Evolutionary conservation across 768 basidiomycete genomes (phyloP).

Genomic region (Xerocomellus dryophilus): DNA sequence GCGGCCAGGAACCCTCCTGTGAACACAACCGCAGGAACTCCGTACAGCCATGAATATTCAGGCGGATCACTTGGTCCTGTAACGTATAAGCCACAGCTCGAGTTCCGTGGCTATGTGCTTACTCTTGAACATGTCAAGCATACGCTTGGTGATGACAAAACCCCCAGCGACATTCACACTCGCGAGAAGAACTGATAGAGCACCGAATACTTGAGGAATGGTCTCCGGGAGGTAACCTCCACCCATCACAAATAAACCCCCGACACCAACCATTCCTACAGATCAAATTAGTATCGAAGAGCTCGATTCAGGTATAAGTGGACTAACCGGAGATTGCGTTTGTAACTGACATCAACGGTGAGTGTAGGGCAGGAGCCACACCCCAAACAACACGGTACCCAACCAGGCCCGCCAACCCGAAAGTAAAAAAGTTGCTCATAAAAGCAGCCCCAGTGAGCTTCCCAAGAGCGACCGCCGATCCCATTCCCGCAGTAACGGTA

Average conservation of each 20-base stretch:
- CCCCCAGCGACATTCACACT: conserved; percentile 88
- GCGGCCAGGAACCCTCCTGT: conserved; percentile 80
- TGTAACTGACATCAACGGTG: conserved; percentile 88
- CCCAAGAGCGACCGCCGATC: conserved; percentile 65
- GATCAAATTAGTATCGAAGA: not conserved
- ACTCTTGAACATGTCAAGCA: conserved; percentile 94
- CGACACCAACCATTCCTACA: conserved; percentile 71
- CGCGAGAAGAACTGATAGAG: conserved; percentile 80
- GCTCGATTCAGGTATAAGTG: conserved; percentile 6
- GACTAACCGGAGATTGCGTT: conserved; percentile 78
- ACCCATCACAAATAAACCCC: conserved; percentile 89
- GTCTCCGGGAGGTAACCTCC: conserved; percentile 82
- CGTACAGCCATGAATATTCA: conserved; percentile 83
- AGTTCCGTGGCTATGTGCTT: conserved; percentile 15
- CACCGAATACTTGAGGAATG: conserved; percentile 74
- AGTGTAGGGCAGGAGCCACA: conserved; percentile 83
- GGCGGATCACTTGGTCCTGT: conserved; percentile 80
- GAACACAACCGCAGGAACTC: conserved; percentile 75
- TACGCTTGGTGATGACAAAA: conserved; percentile 86
- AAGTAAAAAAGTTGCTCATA: conserved; percentile 88
- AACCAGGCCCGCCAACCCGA: conserved; percentile 81
- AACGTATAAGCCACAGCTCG: conserved; percentile 2
- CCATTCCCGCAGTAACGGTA: conserved; percentile 73
- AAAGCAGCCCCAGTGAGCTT: conserved; percentile 78
- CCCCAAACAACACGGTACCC: conserved; percentile 91